Evolutionary conservation across 2,329 filamentous ascomycete species (phyloP), one percentile per base, ranked within the genome.

Genomic region (Apiospora kogelbergensis): DNA sequence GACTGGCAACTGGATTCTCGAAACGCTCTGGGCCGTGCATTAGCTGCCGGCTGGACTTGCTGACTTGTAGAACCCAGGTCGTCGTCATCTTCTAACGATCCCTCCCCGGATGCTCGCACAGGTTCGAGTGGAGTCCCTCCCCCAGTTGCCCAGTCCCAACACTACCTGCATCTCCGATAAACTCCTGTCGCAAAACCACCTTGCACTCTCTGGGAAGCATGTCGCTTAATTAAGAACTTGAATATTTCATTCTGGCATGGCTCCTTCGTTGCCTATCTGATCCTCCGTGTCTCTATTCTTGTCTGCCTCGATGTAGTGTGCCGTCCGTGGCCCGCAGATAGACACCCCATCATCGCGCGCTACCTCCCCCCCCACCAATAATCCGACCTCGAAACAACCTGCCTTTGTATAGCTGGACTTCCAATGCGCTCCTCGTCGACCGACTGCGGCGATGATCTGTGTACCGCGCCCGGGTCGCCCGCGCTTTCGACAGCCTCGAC

Each of bases 381-480:
- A 30, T 53, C 60, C 30, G 42, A 65, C 63, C 37, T 33, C 63
- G 40, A 65, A 65, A 44, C 65, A 22, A 65, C 45, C 65, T 33
- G 45, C 46, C 33, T 68, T 40, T 20, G 48, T 33, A n/a, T 42
- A 48, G 44, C 40, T 30, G 9, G 4, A 44, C 53, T 66, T 66
- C 69, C 68, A 71, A 82, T 83, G 81, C 74, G 77, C 70, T 72
- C 78, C 71, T 78, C 81, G 69, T 72, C 78, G 71, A 78, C 81
- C 73, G 82, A 84, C 73, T 91, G 89, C 83, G 84, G 84, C 78
- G 85, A 86, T 75, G 88, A 89, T 80, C 82, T 83, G 70, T 91
- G 90, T 75, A 82, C 83, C 70, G 80, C 84, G 37, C 80, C 81
- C 48, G 80, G 81, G 68, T 77, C 37, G 30, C 81, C 67, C 78